These are phyloP conservation scores for Pseudozyma thailandica DNA, from an alignment of 1,284 basidiomycete species.

Conservation along the genomic window DNA sequence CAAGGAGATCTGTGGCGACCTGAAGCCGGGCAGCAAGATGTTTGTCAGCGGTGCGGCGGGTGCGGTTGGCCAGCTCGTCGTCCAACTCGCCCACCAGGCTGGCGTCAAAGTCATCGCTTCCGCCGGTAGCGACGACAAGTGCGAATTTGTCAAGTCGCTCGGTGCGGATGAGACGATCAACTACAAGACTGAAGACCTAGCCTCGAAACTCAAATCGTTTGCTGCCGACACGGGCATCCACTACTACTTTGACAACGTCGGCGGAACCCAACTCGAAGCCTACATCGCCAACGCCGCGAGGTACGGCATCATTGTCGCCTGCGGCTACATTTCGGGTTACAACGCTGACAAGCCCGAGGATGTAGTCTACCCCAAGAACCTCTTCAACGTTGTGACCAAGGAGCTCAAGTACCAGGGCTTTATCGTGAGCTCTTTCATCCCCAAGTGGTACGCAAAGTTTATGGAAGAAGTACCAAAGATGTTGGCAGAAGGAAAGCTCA, in stretches of 20 bases:
- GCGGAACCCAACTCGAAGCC: constrained; percentile 52
- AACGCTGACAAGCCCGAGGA: constrained; percentile 49
- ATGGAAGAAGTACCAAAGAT: constrained; percentile 42
- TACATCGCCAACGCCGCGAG: constrained; percentile 44
- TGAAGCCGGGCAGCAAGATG: constrained; percentile 53
- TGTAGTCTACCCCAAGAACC: constrained; percentile 47
- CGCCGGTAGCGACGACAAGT: constrained; percentile 82
- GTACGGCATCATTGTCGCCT: constrained; percentile 52
- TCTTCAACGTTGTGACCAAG: constrained; percentile 48
- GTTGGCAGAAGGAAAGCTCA: constrained; percentile 46
- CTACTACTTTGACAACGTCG: constrained; percentile 58
- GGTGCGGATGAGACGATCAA: constrained; percentile 86
- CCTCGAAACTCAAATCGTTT: constrained; percentile 58
- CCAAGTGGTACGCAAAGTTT: constrained; percentile 38
- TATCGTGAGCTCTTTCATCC: constrained; percentile 36
- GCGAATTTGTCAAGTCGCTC: constrained; percentile 81
- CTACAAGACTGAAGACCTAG: constrained; percentile 78
- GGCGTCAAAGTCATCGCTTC: constrained; percentile 82
- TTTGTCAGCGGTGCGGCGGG: constrained; percentile 61
- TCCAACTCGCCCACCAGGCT: constrained; percentile 71
- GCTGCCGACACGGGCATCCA: constrained; percentile 47
- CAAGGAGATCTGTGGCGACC: constrained; percentile 53
- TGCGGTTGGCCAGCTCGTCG: constrained; percentile 68
- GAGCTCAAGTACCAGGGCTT: constrained; percentile 52
- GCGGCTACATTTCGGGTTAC: constrained; percentile 53